Evolutionary conservation across 2,329 filamentous ascomycete genomes (phyloP), one percentile per base, ranked within the genome.

Genomic region (Macrophomina pseudophaseolina): DNA sequence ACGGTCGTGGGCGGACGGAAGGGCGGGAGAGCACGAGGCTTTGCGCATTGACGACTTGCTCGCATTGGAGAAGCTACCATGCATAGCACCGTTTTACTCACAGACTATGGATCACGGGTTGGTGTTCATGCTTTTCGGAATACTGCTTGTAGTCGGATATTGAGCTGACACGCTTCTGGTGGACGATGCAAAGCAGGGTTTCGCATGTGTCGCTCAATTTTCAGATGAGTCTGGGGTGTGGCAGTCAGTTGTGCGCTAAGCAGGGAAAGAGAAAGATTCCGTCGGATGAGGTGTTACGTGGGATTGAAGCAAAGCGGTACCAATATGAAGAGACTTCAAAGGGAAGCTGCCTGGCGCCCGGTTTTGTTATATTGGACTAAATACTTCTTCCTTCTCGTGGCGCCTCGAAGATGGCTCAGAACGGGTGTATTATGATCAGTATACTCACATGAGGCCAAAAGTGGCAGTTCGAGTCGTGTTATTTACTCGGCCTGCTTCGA

Each of bases 1-100:
- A 35, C 6, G 23, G 18, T 35, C 30, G 14, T 53, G 51, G 18
- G 18, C 51, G 51, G 35, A 35, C 53, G 53, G 53, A 58, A 46
- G 30, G 56, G 42, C 40, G 58, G 56, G 44, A 62, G 35, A 49
- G 58, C n/a, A 32, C 16, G 44, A 38, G 42, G 58, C 18, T 16
- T 48, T 28, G 32, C 33, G 58, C 42, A 49, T 49, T 35, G 33
- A 38, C 32, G 42, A 30, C 30, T 54, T 33, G 16, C 14, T 58
- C 38, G 11, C 35, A 16, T 14, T 44, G 11, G 35, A 28, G 33
- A 5, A 30, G 7, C 49, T 52, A 12, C 28, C 23, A 42, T 16
- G 54, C 56, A 60, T 60, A 23, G 40, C 58, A 18, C 38, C 32
- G 16, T n/a, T 7, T 49, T 7, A 23, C n/a, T 38, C 16, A 23